phyloP scores from a whole-genome alignment of 192 early-diverging fungal species.

The Rhizophlyctis rosea region DNA sequence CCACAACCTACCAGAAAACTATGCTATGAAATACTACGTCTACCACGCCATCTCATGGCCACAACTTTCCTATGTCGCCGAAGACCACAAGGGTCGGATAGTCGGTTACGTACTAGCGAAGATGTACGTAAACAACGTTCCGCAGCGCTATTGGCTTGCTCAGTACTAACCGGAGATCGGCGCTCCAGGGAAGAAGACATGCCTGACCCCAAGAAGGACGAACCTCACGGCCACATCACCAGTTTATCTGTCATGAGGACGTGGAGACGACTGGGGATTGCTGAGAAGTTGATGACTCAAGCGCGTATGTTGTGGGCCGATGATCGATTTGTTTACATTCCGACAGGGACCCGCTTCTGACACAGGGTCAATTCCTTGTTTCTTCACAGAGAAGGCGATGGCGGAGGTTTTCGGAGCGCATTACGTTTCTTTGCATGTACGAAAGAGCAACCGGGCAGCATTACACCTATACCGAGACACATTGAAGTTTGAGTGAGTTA shows the following conservation, averaged over 20 bases:
- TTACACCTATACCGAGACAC: slow-evolving; percentile 89
- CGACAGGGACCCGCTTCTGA: not conserved
- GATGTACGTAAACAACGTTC: slow-evolving; percentile 60
- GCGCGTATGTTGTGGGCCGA: slow-evolving; percentile 54
- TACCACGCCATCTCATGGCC: slow-evolving; percentile 52
- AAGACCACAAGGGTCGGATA: slow-evolving; percentile 84
- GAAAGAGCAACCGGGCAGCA: slow-evolving; percentile 92
- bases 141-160: not conserved
- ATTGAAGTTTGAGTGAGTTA: slow-evolving; percentile 74
- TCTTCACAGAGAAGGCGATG: slow-evolving; percentile 71
- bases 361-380: slow-evolving; percentile 1
- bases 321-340: slow-evolving; percentile 10
- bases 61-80: slow-evolving; percentile 92
- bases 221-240: slow-evolving; percentile 93
- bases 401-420: slow-evolving; percentile 81
- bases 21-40: slow-evolving; percentile 98
- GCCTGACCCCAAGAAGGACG: slow-evolving; percentile 45
- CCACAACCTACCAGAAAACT: slow-evolving; percentile 97
- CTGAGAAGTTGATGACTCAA: slow-evolving; percentile 95
- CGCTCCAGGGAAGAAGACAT: slow-evolving; percentile 79
- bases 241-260: slow-evolving; percentile 94
- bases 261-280: slow-evolving; percentile 93
- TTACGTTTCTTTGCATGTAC: slow-evolving; percentile 90
- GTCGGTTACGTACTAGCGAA: slow-evolving; percentile 98
- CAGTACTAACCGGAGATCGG: not conserved